Evolutionary conservation across 106 monocot species (phyloP), one percentile per base, ranked within the genome.

Genomic region (Allium cepa): DNA sequence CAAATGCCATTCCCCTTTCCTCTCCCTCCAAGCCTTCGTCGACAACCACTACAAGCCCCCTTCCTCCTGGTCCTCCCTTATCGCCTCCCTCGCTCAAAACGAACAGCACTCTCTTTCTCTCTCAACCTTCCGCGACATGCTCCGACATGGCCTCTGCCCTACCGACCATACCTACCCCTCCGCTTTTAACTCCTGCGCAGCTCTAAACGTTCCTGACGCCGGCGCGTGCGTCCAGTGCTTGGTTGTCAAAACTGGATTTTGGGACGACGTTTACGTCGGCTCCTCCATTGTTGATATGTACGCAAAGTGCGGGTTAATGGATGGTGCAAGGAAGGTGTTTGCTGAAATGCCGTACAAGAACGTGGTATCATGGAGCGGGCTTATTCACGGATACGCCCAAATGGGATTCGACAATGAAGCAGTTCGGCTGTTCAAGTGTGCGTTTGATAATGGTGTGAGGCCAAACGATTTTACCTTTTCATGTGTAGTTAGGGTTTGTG

Each of bases 401-500:
- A 26, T 74, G 69, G 87, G 77, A 0, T 63, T 72, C 12, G 56
- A 72, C 9, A 50, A 49, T 7, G 82, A 84, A 2, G 84, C 79
- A 4, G 26, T 87, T 1, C 4, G 17, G 11, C 62, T 91, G 60
- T 86, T 91, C 71, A 76, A 70, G 66, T 22, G 5, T 17, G 80
- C 83, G 48, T n/a, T 90, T 10, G 67, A 50, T 14, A 27, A 14
- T 4, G 79, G 68, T 14, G 9, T 55, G 4, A 28, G 67, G 10
- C 72, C 71, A 56, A 84, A 87, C 18, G 91, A 91, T 17, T 87
- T 84, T 67, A 82, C 84, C n/a, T 84, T 79, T 67, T 84, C 91
- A 0, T 77, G 79, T 60, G 52, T 84, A 22, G 11, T 87, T 28
- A 69, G 84, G 8, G 84, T 80, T 10, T 91, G 91, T 60, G 49